These are phyloP conservation scores for Porosira glacialis DNA, from an alignment of 352 stramenopile genomes.

Conservation along the genomic window DNA sequence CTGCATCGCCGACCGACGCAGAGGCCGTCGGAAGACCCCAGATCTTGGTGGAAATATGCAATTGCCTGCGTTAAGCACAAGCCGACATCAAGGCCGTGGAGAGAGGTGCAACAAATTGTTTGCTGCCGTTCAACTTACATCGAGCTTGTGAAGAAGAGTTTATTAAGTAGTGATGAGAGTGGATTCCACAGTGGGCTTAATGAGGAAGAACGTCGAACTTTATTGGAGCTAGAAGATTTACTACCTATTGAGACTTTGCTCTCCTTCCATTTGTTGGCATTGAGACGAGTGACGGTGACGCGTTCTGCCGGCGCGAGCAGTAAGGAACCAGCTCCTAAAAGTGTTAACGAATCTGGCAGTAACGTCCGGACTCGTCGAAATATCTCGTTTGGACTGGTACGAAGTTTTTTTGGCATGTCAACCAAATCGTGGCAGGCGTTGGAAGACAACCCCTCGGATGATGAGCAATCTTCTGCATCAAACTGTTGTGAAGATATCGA, in stretches of 20 bases:
- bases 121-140: conserved; percentile 62
- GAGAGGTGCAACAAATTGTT: conserved; percentile 67
- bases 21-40: conserved; percentile 41
- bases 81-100: conserved; percentile 68
- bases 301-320: conserved; percentile 8
- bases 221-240: conserved; percentile 66
- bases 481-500: conserved; percentile 2
- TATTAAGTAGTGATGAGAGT: conserved; percentile 33
- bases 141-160: conserved; percentile 62
- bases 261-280: conserved; percentile 73
- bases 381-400: conserved; percentile 32
- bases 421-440: conserved; percentile 26
- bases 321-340: conserved; percentile 4
- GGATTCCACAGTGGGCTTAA: conserved; percentile 73
- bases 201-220: conserved; percentile 53
- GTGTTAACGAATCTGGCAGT: conserved; percentile 2
- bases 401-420: conserved; percentile 28
- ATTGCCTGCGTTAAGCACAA: conserved; percentile 68
- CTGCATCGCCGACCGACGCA: conserved; percentile 59
- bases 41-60: conserved; percentile 76
- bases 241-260: conserved; percentile 74
- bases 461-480: conserved; percentile 6
- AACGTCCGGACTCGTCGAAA: conserved; percentile 14
- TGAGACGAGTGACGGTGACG: conserved; percentile 46
- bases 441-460: conserved; percentile 19